A percentile compares a stretch with the other conserved stretches of the same genome.
phyloP scores from a whole-genome alignment of 2,329 filamentous ascomycete species.

The Neofusicoccum parvum region DNA sequence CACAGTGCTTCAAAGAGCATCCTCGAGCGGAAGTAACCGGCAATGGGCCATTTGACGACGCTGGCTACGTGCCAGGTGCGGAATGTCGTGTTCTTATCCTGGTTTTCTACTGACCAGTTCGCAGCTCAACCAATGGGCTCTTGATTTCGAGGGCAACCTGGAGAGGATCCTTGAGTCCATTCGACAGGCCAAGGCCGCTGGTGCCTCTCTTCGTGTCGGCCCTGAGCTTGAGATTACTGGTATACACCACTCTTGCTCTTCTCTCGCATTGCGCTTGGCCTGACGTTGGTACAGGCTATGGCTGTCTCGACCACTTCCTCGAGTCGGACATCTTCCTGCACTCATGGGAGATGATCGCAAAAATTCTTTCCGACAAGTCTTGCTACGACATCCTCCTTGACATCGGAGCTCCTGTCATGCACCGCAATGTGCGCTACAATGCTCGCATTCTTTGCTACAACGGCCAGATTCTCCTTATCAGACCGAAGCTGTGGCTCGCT shows the following conservation, averaged over 20 bases:
- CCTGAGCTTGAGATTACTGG: conserved; percentile 53
- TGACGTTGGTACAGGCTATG: conserved; percentile 54
- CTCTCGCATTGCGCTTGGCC: neutral
- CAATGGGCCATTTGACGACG: conserved; percentile 23
- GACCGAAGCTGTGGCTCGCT: conserved; percentile 71
- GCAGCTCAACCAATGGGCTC: conserved; percentile 49
- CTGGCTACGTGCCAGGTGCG: conserved; percentile 23
- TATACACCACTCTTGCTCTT: neutral
- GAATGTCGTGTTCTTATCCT: neutral
- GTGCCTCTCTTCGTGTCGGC: conserved; percentile 64
- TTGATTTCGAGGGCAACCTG: conserved; percentile 67
- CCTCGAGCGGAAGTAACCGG: neutral
- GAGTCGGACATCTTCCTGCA: conserved; percentile 44
- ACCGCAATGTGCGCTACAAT: conserved; percentile 64
- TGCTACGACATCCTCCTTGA: conserved; percentile 67
- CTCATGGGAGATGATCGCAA: conserved; percentile 59
- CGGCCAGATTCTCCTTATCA: conserved; percentile 69
- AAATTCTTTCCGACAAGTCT: conserved; percentile 62
- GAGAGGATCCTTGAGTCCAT: conserved; percentile 67
- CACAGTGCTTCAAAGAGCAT: neutral
- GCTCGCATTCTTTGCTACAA: conserved; percentile 66
- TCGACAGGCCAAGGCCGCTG: conserved; percentile 58
- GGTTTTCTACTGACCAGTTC: neutral
- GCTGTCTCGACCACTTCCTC: conserved; percentile 65
- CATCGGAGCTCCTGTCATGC: conserved; percentile 57